phyloP scores from a whole-genome alignment of 2,329 filamentous ascomycete species.

The Aspergillus brunneoviolaceus region DNA sequence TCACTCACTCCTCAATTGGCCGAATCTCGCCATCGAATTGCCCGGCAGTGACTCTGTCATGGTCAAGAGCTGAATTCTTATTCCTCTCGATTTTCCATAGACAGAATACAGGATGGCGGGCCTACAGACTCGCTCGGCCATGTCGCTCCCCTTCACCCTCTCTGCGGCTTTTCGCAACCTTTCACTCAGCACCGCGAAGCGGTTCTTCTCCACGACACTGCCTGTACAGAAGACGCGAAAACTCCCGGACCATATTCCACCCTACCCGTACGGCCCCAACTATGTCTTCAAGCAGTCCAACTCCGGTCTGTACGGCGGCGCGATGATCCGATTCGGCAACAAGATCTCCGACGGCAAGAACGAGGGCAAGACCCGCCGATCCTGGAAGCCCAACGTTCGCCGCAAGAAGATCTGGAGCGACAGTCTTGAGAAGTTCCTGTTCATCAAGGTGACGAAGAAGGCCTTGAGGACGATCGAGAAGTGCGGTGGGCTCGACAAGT shows the following conservation, averaged over 20 bases:
- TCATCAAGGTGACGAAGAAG: constrained; percentile 47
- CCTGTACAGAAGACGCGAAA: constrained; percentile 31
- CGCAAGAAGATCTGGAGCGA: constrained; percentile 49
- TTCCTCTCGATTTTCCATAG: neutral
- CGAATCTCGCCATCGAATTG: neutral
- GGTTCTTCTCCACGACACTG: constrained; percentile 40
- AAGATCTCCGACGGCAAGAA: constrained; percentile 52
- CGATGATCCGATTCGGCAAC: constrained; percentile 50
- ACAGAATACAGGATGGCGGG: constrained; percentile 30
- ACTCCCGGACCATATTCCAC: constrained; percentile 42
- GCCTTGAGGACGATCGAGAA: constrained; percentile 67
- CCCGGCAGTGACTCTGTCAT: constrained; percentile 15
- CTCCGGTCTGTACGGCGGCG: constrained; percentile 49
- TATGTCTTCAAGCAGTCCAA: constrained; percentile 48
- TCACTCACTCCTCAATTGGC: neutral
- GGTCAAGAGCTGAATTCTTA: constrained; percentile 7
- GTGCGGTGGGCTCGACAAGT: constrained; percentile 85
- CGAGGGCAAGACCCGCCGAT: constrained; percentile 49
- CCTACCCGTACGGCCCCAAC: constrained; percentile 49
- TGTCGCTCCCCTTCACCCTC: constrained; percentile 37
- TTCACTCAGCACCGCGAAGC: constrained; percentile 37
- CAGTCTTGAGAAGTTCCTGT: constrained; percentile 44
- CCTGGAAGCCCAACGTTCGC: constrained; percentile 52
- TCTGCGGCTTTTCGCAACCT: constrained; percentile 40
- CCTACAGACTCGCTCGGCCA: constrained; percentile 28